Evolutionary conservation across 768 basidiomycete genomes (phyloP).

Genomic region (Sistotremastrum niveocremeum): DNA sequence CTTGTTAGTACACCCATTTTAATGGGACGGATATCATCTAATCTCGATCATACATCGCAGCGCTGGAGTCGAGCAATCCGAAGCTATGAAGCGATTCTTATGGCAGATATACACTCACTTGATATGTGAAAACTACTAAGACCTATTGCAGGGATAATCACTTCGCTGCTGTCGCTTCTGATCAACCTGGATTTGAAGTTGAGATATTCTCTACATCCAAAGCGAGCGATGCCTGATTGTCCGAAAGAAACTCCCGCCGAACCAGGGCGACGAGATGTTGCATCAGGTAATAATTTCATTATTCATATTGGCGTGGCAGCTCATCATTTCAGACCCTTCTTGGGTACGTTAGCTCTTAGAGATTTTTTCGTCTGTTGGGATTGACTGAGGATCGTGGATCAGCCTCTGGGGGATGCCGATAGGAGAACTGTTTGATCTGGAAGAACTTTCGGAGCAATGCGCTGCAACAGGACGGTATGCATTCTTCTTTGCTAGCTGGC

Average conservation of each 20-base stretch:
- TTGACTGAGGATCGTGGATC: slow-evolving; percentile 2
- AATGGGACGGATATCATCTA: background rate
- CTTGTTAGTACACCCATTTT: slow-evolving; percentile 11
- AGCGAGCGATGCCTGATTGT: background rate
- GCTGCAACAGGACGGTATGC: slow-evolving; percentile 47
- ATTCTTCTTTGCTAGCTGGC: slow-evolving; percentile 70
- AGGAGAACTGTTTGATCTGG: slow-evolving; percentile 66
- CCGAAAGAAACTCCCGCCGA: slow-evolving; percentile 39
- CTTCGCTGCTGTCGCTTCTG: slow-evolving; percentile 55
- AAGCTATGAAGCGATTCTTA: slow-evolving; percentile 61
- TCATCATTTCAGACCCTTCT: slow-evolving; percentile 34
- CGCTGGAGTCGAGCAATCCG: slow-evolving; percentile 54
- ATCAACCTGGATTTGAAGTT: slow-evolving; percentile 55
- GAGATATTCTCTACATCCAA: slow-evolving; percentile 1
- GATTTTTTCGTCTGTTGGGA: slow-evolving; percentile 1
- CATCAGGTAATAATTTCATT: slow-evolving; percentile 34
- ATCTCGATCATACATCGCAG: slow-evolving; percentile 17
- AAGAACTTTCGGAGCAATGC: slow-evolving; percentile 43
- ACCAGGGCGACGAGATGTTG: slow-evolving; percentile 28
- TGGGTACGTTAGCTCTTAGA: slow-evolving; percentile 26
- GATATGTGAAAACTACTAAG: too few species aligned
- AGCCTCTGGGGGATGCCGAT: slow-evolving; percentile 60
- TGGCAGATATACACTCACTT: slow-evolving; percentile 28
- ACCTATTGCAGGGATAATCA: slow-evolving; percentile 45
- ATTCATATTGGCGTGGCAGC: background rate